phyloP scores from a whole-genome alignment of 2,329 filamentous ascomycete genomes.

The Verticillium isaacii region DNA sequence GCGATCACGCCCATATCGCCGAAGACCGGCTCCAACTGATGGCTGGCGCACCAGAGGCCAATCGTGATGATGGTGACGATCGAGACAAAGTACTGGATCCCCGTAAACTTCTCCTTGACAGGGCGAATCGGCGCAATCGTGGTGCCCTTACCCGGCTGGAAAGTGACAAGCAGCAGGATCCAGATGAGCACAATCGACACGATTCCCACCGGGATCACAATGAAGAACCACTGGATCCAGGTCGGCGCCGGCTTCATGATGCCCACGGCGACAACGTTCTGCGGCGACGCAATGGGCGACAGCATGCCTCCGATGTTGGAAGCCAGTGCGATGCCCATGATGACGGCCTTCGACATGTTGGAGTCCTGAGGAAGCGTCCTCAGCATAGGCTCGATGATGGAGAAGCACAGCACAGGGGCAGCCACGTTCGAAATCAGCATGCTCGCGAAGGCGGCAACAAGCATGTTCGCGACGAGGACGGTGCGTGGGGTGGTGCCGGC shows the following conservation, averaged over 20 bases:
- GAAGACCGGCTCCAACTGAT: slow-evolving; percentile 81
- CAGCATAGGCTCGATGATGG: slow-evolving; percentile 94
- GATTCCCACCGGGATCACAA: slow-evolving; percentile 87
- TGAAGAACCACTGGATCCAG: slow-evolving; percentile 97
- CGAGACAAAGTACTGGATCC: slow-evolving; percentile 89
- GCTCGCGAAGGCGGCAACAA: slow-evolving; percentile 93
- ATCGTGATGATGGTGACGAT: slow-evolving; percentile 81
- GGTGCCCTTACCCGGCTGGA: slow-evolving; percentile 78
- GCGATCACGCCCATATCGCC: slow-evolving; percentile 98
- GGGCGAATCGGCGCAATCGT: slow-evolving; percentile 88
- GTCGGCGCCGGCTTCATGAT: slow-evolving; percentile 91
- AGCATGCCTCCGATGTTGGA: slow-evolving; percentile 96
- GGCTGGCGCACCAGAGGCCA: slow-evolving; percentile 83
- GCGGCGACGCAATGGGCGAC: slow-evolving; percentile 92
- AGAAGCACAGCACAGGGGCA: slow-evolving; percentile 93
- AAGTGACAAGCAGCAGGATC: slow-evolving; percentile 77
- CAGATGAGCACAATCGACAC: slow-evolving; percentile 86
- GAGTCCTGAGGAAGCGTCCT: slow-evolving; percentile 88
- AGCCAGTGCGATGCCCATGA: slow-evolving; percentile 89
- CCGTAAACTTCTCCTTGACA: slow-evolving; percentile 82
- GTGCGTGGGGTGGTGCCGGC: slow-evolving; percentile 86
- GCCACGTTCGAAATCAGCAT: slow-evolving; percentile 99
- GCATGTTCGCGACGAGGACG: slow-evolving; percentile 96
- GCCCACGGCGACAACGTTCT: slow-evolving; percentile 93
- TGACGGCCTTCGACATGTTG: slow-evolving; percentile 89